Percentiles rank a stretch among this genome's conserved stretches.
phyloP scores from a whole-genome alignment of 768 basidiomycete genomes.

The Boletus rubropictus region DNA sequence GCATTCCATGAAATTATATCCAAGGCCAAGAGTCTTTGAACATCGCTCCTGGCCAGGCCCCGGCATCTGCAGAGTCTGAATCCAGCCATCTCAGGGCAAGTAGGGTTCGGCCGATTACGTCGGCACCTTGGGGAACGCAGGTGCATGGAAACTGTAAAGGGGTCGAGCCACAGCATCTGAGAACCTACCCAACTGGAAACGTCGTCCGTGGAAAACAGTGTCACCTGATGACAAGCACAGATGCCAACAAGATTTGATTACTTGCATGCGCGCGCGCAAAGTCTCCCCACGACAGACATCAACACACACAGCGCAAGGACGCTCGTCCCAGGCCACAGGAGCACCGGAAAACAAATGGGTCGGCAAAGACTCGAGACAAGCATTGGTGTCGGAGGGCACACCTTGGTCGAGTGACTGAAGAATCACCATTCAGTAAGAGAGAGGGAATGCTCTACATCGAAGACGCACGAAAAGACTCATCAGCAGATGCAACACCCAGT shows the following conservation, averaged over 20 bases:
- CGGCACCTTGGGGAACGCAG: neutral
- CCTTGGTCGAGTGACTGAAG: neutral
- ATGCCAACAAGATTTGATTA: neutral
- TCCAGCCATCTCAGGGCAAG: conserved; percentile 1
- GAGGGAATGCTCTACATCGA: neutral
- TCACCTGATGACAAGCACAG: neutral
- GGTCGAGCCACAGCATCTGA: neutral
- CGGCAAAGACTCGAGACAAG: neutral
- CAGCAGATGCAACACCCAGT: neutral
- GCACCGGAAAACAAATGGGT: neutral
- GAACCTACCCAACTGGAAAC: neutral
- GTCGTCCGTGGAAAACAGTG: neutral
- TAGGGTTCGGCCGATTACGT: conserved; percentile 3
- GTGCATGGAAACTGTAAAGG: neutral
- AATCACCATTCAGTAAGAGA: neutral
- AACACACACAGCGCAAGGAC: neutral
- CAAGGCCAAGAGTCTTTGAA: too few species aligned
- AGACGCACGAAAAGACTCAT: too few species aligned
- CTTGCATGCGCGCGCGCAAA: neutral
- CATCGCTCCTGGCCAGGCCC: neutral
- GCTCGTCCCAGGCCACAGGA: neutral
- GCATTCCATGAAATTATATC: neutral
- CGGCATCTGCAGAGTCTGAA: neutral
- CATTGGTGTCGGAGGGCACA: neutral
- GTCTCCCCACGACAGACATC: too few species aligned